Percentiles rank a stretch among this genome's conserved stretches.
These are phyloP conservation scores for Gracilaria domingensis DNA, from an alignment of 23 red algal genomes.

Conservation along the genomic window DNA sequence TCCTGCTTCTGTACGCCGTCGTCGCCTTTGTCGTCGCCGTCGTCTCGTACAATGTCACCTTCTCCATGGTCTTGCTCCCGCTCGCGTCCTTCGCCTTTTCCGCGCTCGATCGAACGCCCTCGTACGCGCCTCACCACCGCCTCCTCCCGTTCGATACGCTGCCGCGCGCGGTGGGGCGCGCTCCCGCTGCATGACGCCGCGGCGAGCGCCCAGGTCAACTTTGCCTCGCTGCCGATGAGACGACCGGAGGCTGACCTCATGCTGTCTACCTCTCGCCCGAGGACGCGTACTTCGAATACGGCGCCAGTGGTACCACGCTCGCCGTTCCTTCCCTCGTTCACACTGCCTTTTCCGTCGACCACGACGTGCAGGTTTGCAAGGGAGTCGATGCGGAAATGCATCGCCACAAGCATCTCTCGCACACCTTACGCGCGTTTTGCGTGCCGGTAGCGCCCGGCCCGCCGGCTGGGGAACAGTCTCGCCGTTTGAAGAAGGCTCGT, in stretches of 20 bases:
- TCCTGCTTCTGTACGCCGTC: conserved; percentile 21
- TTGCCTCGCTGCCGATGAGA: conserved; percentile 49
- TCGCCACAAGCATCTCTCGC: neutral
- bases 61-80: conserved; percentile 42
- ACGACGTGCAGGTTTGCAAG: conserved; percentile 55
- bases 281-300: conserved; percentile 73
- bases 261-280: conserved; percentile 51
- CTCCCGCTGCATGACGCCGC: neutral
- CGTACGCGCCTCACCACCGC: neutral
- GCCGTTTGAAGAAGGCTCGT: conserved; percentile 66
- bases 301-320: conserved; percentile 58
- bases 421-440: conserved; percentile 58
- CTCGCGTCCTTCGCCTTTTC: conserved; percentile 27
- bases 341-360: conserved; percentile 65
- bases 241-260: conserved; percentile 70
- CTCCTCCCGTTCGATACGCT: neutral
- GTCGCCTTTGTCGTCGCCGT: conserved; percentile 23
- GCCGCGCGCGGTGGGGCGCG: neutral
- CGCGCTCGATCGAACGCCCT: neutral
- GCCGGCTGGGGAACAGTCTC: conserved; percentile 51
- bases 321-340: conserved; percentile 56
- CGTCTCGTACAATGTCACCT: conserved; percentile 45
- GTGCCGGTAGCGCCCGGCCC: conserved; percentile 50
- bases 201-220: conserved; percentile 13
- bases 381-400: conserved; percentile 41